Percentiles rank a stretch among this genome's conserved stretches.
Evolutionary conservation across 2,329 filamentous ascomycete genomes (phyloP).

Genomic region (Zasmidium angulare): DNA sequence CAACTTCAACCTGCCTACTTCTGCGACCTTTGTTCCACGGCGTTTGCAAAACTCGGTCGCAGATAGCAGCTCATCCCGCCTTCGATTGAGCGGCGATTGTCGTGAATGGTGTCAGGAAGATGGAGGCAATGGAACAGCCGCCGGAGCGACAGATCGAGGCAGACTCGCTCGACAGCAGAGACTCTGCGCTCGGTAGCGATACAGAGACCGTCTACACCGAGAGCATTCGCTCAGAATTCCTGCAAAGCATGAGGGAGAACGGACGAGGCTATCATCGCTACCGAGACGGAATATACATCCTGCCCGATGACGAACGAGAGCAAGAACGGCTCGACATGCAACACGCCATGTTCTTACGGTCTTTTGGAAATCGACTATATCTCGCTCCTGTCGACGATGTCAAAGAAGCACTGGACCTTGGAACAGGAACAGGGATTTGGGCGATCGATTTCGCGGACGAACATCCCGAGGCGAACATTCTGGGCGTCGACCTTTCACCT

Average conservation of each 20-base stretch:
- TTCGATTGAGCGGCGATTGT: too few relatives aligned
- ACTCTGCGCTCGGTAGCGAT: not conserved
- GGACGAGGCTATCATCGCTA: not conserved
- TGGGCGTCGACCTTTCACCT: slow-evolving; percentile 42
- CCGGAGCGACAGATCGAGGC: not conserved
- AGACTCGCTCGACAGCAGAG: not conserved
- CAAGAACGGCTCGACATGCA: not conserved
- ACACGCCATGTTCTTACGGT: not conserved
- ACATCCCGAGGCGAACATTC: slow-evolving; percentile 35
- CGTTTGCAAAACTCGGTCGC: too few relatives aligned
- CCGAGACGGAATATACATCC: not conserved
- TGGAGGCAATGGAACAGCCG: not conserved
- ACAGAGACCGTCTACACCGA: not conserved
- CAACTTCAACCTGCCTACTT: too few relatives aligned
- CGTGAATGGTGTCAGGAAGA: not conserved
- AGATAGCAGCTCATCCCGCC: too few relatives aligned
- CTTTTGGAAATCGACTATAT: not conserved
- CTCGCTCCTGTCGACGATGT: slow-evolving; percentile 3
- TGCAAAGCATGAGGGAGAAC: not conserved
- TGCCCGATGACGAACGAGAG: not conserved
- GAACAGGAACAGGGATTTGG: slow-evolving; percentile 20
- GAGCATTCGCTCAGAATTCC: not conserved
- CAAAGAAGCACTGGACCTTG: slow-evolving; percentile 15
- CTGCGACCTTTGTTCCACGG: too few relatives aligned
- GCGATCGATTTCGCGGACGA: slow-evolving; percentile 32